Evolutionary conservation across 768 basidiomycete species (phyloP), one percentile per base, ranked within the genome.

Genomic region (Podaxis mareebaensis): DNA sequence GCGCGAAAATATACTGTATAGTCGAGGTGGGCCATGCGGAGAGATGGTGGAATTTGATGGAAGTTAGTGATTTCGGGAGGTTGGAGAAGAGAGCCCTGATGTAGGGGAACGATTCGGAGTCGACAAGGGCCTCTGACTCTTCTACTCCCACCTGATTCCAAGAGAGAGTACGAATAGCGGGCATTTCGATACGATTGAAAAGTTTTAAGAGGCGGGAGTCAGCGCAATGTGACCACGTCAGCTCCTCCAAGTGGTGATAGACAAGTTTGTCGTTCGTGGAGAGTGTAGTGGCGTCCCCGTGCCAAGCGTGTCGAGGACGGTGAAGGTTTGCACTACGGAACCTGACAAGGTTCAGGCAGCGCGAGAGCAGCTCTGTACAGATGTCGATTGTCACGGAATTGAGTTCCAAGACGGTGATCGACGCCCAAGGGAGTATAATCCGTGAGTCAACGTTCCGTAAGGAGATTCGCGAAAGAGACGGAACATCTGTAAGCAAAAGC

Each of bases 1-100:
- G 30, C 20, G 36, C 30, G 22, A 56, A 22, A 8, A 56, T 17
- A 20, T 56, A 38, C 10, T 56, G 54, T 26, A 56, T 22, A 15
- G n/a, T 38, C n/a, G 54, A 39, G 22, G 38, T 40, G 1, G 54
- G 54, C 54, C 54, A 56, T 38, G 24, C 36, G n/a, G 30, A 17
- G 13, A 56, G 54, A 40, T 56, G 54, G 10, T 56, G 54, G 36
- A 56, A 56, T 38, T 38, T 56, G 36, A 56, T 33, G 30, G 54
- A 39, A 13, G 22, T 56, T 22, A 56, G 42, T 39, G 54, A 39
- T 39, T 8, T 26, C 4, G 54, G 54, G 12, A 40, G 36, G n/a
- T 56, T n/a, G 38, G 36, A 56, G 38, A 56, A 39, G 54, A 56
- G 36, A 15, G 36, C 54, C 11, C 24, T 39, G 54, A 39, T 56